Evolutionary conservation across 257 asterid species (phyloP), one percentile per base, ranked within the genome.

Genomic region (Lycium ferocissimum): DNA sequence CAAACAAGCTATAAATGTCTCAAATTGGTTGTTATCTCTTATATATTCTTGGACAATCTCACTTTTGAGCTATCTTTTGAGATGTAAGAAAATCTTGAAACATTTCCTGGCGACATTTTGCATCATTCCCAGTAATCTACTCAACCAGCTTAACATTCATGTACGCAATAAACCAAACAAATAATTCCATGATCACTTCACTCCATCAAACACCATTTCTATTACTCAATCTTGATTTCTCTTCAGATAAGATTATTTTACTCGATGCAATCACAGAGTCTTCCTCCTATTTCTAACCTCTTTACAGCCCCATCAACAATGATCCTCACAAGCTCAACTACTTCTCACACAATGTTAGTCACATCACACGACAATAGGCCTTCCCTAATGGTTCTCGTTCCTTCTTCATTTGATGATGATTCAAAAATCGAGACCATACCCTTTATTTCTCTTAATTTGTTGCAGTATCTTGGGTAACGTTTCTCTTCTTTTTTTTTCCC

Each of bases 391-490:
- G 40, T 10, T 63, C 40, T 63, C 22, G 8, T 8, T 63, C 40
- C 70, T 63, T 63, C 17, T 63, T 9, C 70, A 9, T 71, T 49
- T 33, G 94, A 88, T 76, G 97, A 91, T 84, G 90, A 88, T 8
- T 86, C 69, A 84, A 87, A 62, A 59, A 86, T 45, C 51, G 99
- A 94, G 69, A 80, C 85, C 0, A 91, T 79, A 47, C 97, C 99
- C 75, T 89, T 94, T 15, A 84, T 94, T 78, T 67, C 94, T 15
- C 86, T 91, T 58, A 89, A 90, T 86, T 85, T 94, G 84, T 84
- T 93, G 91, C 75, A 91, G 5, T 94, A 87, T 90, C 89, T 96
- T 2, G 97, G 98, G 98, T 95, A 89, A 90, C 20, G 9, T 6
- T 84, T 62, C 20, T 13, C 5, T 38, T 38, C 2, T 5, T 38